Conservation (phyloP, 2,329 filamentous ascomycete species). For the Thielaviopsis populi region DNA sequence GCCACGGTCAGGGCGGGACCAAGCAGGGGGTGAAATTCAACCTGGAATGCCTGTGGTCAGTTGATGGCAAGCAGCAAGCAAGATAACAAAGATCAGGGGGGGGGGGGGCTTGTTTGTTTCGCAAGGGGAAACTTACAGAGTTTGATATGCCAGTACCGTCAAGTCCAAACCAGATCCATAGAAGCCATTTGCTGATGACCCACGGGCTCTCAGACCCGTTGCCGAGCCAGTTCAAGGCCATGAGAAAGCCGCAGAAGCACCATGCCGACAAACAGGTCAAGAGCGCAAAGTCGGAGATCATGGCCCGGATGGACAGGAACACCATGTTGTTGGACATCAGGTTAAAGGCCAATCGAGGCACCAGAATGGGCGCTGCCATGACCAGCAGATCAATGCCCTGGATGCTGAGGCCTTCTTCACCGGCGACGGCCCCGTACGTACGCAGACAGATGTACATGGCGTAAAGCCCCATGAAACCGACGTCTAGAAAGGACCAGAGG, state of each 20-base stretch:
- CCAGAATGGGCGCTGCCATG: conserved; percentile 60
- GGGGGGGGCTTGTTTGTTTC: background rate
- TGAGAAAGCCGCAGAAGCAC: conserved; percentile 71
- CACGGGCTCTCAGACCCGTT: conserved; percentile 36
- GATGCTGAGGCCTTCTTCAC: conserved; percentile 35
- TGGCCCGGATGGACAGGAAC: conserved; percentile 64
- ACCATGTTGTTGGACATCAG: conserved; percentile 71
- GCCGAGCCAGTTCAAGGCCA: conserved; percentile 66
- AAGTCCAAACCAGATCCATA: conserved; percentile 84
- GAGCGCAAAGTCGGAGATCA: conserved; percentile 76
- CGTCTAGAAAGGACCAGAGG: conserved; percentile 75
- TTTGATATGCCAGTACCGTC: conserved; percentile 52
- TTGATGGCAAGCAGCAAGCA: background rate
- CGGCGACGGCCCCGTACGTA: conserved; percentile 44
- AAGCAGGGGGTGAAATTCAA: conserved; percentile 63
- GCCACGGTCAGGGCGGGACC: conserved; percentile 68
- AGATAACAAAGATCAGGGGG: background rate
- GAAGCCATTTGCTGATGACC: conserved; percentile 74
- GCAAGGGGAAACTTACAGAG: conserved; percentile 29
- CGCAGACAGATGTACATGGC: conserved; percentile 52
- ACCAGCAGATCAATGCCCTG: conserved; percentile 64
- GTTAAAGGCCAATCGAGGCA: conserved; percentile 70
- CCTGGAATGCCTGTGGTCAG: conserved; percentile 41
- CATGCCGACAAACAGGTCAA: conserved; percentile 60
- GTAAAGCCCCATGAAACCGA: conserved; percentile 62